Evolutionary conservation across 1,284 basidiomycete genomes (phyloP).

Genomic region (Neonothopanus nambi): DNA sequence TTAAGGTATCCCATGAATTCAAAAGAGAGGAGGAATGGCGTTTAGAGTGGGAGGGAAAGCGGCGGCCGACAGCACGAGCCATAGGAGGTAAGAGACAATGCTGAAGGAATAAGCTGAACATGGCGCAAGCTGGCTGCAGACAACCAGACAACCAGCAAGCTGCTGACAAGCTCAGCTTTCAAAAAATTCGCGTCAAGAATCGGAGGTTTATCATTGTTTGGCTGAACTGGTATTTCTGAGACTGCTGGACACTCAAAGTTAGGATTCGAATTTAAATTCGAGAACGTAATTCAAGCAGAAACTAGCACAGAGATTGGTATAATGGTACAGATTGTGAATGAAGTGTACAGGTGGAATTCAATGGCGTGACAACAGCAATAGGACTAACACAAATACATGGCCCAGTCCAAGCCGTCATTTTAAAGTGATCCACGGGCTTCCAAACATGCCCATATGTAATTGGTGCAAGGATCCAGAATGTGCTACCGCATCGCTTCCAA

Average conservation of each 20-base stretch:
- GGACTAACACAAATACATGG: too few relatives aligned
- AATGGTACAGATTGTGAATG: not conserved
- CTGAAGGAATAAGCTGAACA: not conserved
- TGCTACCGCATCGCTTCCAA: conserved; percentile 65
- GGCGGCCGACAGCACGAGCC: conserved; percentile 5
- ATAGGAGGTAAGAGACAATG: conserved; percentile 10
- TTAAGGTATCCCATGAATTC: not conserved
- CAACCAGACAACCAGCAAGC: not conserved
- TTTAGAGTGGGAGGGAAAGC: not conserved
- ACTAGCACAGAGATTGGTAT: too few relatives aligned
- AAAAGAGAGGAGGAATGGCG: not conserved
- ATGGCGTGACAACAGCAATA: not conserved
- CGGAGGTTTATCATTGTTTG: conserved; percentile 1
- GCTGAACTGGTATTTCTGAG: not conserved
- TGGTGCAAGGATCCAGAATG: not conserved
- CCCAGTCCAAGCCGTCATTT: too few relatives aligned
- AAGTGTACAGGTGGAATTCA: not conserved
- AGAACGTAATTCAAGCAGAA: too few relatives aligned
- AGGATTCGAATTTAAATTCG: too few relatives aligned
- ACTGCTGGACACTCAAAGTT: not conserved
- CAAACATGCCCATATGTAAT: too few relatives aligned
- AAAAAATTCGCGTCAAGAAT: too few relatives aligned
- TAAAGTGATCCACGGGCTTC: too few relatives aligned
- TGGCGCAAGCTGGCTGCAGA: not conserved
- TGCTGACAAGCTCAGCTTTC: not conserved